These are phyloP conservation scores for Trichoderma koningiopsis DNA, from an alignment of 2,329 filamentous ascomycete species.

Conservation along the genomic window DNA sequence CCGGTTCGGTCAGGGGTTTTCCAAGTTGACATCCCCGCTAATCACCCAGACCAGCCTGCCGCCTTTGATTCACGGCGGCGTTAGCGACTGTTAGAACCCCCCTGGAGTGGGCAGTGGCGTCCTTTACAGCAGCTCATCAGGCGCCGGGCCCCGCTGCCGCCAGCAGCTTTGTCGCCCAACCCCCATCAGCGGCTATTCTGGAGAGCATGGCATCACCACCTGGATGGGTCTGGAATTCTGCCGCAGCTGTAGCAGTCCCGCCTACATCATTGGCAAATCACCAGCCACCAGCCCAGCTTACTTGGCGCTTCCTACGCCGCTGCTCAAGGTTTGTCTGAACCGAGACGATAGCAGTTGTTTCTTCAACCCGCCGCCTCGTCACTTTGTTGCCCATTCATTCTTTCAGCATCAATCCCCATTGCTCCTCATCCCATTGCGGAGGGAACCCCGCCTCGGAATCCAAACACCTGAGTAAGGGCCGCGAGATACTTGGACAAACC, in stretches of 20 bases:
- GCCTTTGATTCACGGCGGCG: not conserved
- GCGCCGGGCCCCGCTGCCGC: conserved; percentile 10
- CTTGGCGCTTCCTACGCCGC: not conserved
- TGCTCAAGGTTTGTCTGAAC: not conserved
- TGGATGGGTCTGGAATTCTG: not conserved
- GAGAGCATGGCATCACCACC: conserved; percentile 17
- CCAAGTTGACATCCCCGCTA: not conserved
- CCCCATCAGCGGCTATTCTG: conserved; percentile 20
- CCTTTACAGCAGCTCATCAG: not conserved
- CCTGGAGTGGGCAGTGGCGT: not conserved
- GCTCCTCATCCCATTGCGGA: not conserved
- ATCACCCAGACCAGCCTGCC: not conserved
- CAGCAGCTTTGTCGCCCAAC: conserved; percentile 5
- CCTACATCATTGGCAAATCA: conserved; percentile 11
- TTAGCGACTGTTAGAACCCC: not conserved
- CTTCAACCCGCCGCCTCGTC: not conserved
- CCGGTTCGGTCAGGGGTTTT: not conserved
- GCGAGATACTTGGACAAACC: not conserved
- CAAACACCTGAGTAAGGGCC: not conserved
- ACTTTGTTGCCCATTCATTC: not conserved
- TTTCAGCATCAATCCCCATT: not conserved
- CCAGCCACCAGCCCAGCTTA: not conserved
- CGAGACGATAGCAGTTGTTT: not conserved
- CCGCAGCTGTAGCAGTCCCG: not conserved
- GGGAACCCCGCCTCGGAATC: conserved; percentile 4